Evolutionary conservation across 176 grass and related monocot species (phyloP), one percentile per base, ranked within the genome.

Genomic region (Cymbopogon citratus): DNA sequence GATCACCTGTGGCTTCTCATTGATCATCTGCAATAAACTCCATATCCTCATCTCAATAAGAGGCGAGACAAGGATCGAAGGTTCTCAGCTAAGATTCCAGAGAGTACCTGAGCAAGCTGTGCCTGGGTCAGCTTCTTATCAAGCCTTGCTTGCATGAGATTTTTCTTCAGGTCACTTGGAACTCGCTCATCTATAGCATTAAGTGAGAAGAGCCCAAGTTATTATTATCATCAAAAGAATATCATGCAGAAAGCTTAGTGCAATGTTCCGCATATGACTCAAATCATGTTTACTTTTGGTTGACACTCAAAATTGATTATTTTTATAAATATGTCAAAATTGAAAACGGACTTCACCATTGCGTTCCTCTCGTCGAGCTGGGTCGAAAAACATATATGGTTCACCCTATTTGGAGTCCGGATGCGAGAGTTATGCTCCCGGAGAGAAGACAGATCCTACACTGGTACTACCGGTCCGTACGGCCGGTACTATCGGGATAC

Each of bases 91-190:
- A 39, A 39, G n/a, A 24, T 59, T 24, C 9, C 21, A 74, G 7
- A 75, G 16, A 16, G 54, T 85, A 98, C 96, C 92, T 98, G 96
- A 21, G 96, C 96, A 85, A 98, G 92, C 72, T 98, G 96, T 78
- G 96, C 86, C 80, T 98, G 96, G 6, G 96, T 98, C 81, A 98
- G 8, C 91, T 98, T 98, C 70, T 98, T 98, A 79, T 98, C 92
- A 52, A 93, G 63, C 71, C 96, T 88, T 90, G 92, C 96, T 90
- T 98, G 92, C 96, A 98, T 95, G 77, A 98, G 81, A 62, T 90
- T 91, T 84, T 95, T 98, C 92, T 93, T 98, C 80, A 98, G 79
- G 63, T 98, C 96, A 83, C 66, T 86, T 61, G 96, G 81, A 63
- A 98, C 88, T 35, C 90, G 87, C 75, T 95, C 96, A 83, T 98